Evolutionary conservation across 2,329 filamentous ascomycete species (phyloP), one percentile per base, ranked within the genome.

Genomic region (Aspergillus arachidicola): DNA sequence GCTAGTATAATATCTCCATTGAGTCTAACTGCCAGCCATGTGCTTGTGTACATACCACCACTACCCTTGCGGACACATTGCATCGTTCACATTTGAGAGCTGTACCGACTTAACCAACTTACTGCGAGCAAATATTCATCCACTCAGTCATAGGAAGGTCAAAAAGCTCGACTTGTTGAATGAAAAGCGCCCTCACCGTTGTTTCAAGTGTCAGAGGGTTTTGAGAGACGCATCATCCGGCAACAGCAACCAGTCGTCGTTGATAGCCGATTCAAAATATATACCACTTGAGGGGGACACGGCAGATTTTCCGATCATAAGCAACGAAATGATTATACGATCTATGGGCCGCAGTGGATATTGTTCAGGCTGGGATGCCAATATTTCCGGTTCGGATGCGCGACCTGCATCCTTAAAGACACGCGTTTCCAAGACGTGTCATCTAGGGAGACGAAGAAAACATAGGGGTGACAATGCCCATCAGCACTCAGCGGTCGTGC

Each of bases 21-120:
- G 1, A 54, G 1, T 28, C 26, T 28, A 6, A 21, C 19, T 3
- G 9, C 4, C 10, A 0, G 14, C 21, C 26, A 75, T 75, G 72
- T 75, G 72, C 41, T 55, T 63, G 9, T 60, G 71, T 38, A 71
- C 60, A n/a, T 73, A 70, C 50, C 70, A 74, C 53, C 72, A 73
- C 60, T 72, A 71, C 51, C 60, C 65, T 38, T 75, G 72, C 55
- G 72, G 73, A 16, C 73, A 75, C 50, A 73, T 75, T 41, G 62
- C 69, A 53, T 66, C 65, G 43, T 74, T 68, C 59, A 71, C 61
- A 1, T 54, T 73, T n/a, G 62, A 60, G n/a, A 68, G 66, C 61
- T 75, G 73, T 59, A 45, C 61, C 16, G 59, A 66, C 2, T 66
- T 69, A 36, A 70, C 68, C 23, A 66, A 69, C n/a, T 43, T 43